These are phyloP conservation scores for Lodderomyces theae DNA, from an alignment of 1,139 yeast genomes.

Conservation along the genomic window DNA sequence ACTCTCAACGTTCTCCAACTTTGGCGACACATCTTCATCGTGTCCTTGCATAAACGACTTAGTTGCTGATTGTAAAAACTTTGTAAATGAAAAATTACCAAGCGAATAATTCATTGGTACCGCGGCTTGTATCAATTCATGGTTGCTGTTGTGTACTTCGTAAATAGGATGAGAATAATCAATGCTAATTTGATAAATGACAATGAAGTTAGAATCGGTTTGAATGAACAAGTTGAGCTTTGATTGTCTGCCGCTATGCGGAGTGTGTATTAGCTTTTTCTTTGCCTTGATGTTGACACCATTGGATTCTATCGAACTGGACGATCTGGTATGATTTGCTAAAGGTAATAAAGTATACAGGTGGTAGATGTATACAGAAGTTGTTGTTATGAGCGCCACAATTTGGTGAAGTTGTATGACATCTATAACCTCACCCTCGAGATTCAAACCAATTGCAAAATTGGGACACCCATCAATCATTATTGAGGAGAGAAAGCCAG, in stretches of 20 bases:
- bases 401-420: slow-evolving; percentile 32
- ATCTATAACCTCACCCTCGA: slow-evolving; percentile 23
- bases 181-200: slow-evolving; percentile 35
- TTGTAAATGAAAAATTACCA: slow-evolving; percentile 27
- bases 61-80: slow-evolving; percentile 36
- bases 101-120: slow-evolving; percentile 31
- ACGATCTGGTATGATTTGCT: slow-evolving; percentile 28
- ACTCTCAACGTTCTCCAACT: slow-evolving; percentile 41
- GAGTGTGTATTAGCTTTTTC: slow-evolving; percentile 28
- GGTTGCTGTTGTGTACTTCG: slow-evolving; percentile 28
- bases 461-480: slow-evolving; percentile 32
- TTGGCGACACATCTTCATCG: slow-evolving; percentile 18
- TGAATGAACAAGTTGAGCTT: slow-evolving; percentile 34
- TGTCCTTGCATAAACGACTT: slow-evolving; percentile 30
- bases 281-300: slow-evolving; percentile 29
- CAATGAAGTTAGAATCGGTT: slow-evolving; percentile 30
- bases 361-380: slow-evolving; percentile 28
- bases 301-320: slow-evolving; percentile 33
- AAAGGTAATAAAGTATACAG: slow-evolving; percentile 35
- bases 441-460: slow-evolving; percentile 28
- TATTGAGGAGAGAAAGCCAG: too few relatives aligned
- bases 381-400: slow-evolving; percentile 29
- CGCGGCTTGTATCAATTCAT: slow-evolving; percentile 32
- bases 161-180: slow-evolving; percentile 31
- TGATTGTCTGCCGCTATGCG: slow-evolving; percentile 25